These are phyloP conservation scores for Cylindrotheca closterium DNA, from an alignment of 108 stramenopile species.

Conservation along the genomic window DNA sequence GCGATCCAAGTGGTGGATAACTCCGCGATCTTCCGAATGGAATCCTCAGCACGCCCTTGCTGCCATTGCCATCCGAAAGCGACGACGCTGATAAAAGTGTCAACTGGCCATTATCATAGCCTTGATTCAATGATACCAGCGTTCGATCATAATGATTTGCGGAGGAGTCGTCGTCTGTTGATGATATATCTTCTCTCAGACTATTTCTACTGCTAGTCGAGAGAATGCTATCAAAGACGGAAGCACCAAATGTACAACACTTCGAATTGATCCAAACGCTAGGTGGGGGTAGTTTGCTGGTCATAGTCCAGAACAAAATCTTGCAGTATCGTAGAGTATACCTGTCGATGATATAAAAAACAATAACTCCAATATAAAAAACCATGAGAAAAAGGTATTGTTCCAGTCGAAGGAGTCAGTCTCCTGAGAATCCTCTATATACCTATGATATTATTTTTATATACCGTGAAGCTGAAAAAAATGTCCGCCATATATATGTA, in stretches of 20 bases:
- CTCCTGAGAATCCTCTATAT: too few relatives aligned
- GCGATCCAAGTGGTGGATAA: slow-evolving; percentile 3
- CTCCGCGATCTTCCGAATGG: slow-evolving; percentile 15
- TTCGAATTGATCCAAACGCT: slow-evolving; percentile 12
- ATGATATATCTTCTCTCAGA: neutral
- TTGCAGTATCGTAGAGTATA: too few relatives aligned
- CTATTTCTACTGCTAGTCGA: neutral
- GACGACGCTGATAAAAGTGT: neutral
- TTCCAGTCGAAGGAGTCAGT: too few relatives aligned
- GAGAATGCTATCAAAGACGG: slow-evolving; percentile 8
- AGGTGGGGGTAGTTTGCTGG: neutral
- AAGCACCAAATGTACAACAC: slow-evolving; percentile 4
- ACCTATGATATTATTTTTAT: too few relatives aligned
- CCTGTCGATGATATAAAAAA: too few relatives aligned
- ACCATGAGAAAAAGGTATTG: too few relatives aligned
- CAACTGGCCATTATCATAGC: neutral
- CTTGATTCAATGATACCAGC: neutral
- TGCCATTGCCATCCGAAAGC: neutral
- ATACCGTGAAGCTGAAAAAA: too few relatives aligned
- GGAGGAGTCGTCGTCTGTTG: neutral
- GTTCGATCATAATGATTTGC: slow-evolving; percentile 12
- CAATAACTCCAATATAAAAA: too few relatives aligned
- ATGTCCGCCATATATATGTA: too few relatives aligned
- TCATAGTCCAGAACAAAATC: too few relatives aligned
- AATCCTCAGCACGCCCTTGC: neutral